Conservation (phyloP, 345 rosid species). For the Salix udensis region DNA sequence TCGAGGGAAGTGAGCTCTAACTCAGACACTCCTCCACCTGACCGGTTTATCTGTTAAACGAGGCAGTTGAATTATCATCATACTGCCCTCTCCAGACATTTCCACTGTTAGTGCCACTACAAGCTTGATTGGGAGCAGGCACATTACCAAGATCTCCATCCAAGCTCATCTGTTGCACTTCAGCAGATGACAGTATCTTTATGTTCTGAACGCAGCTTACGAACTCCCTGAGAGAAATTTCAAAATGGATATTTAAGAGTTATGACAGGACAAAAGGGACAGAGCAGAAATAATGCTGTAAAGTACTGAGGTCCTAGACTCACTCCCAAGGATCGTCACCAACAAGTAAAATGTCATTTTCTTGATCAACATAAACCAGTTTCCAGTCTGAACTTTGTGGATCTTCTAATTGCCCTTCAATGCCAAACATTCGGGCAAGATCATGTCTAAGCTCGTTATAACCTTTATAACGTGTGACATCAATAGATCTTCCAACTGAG, state of each 20-base stretch:
- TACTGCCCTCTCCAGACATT: constrained; percentile 83
- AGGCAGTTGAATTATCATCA: constrained; percentile 79
- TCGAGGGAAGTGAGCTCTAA: not conserved
- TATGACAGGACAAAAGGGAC: not conserved
- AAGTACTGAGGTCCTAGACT: constrained; percentile 20
- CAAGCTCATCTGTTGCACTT: constrained; percentile 93
- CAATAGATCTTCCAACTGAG: constrained; percentile 92
- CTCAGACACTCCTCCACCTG: not conserved
- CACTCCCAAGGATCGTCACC: constrained; percentile 99
- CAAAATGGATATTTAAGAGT: constrained; percentile 12
- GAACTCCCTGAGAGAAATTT: constrained; percentile 62
- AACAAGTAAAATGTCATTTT: constrained; percentile 85
- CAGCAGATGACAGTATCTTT: constrained; percentile 83
- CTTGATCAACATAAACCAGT: constrained; percentile 87
- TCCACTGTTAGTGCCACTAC: constrained; percentile 83
- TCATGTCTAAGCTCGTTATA: constrained; percentile 85
- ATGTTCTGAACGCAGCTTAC: constrained; percentile 86
- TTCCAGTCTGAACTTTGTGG: constrained; percentile 91
- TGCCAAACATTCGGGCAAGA: constrained; percentile 91
- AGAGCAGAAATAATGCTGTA: not conserved
- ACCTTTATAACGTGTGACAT: constrained; percentile 72
- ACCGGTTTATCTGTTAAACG: constrained; percentile 59
- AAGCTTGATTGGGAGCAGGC: constrained; percentile 68
- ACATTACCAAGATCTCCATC: constrained; percentile 80
- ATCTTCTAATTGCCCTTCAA: constrained; percentile 94